These are phyloP conservation scores for Quercus glauca DNA, from an alignment of 306 rosid species.

Conservation along the genomic window DNA sequence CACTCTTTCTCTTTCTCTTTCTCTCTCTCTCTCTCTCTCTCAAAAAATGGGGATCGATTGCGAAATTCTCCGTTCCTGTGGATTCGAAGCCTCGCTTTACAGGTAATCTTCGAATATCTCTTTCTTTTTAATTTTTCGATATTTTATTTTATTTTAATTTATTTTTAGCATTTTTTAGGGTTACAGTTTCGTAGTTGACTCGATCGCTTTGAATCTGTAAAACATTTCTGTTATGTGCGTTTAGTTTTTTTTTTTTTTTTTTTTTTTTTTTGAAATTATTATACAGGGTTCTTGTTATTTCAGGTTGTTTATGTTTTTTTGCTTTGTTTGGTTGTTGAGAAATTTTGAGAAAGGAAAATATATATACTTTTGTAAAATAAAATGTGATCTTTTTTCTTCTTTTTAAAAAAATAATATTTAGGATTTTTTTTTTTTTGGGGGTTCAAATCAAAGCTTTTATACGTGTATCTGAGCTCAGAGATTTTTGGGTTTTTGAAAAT, in stretches of 20 bases:
- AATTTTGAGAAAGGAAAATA: background rate
- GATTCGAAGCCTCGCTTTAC: constrained; percentile 4
- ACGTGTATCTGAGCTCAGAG: background rate
- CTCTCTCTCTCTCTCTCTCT: constrained; percentile 3
- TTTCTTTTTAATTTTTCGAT: background rate
- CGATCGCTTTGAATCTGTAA: background rate
- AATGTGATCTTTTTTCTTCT: background rate
- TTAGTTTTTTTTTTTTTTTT: background rate
- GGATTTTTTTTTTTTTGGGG: background rate
- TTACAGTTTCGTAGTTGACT: background rate
- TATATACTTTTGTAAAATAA: background rate
- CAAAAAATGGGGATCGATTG: constrained; percentile 15
- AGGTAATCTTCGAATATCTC: constrained; percentile 22
- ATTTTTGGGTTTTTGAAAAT: background rate
- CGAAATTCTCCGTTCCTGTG: constrained; percentile 15
- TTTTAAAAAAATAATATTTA: background rate
- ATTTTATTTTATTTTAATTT: too few species aligned
- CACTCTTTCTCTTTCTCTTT: background rate
- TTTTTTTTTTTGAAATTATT: background rate
- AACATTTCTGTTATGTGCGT: background rate
- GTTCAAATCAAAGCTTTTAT: background rate
- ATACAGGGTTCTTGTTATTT: background rate
- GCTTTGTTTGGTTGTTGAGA: constrained; percentile 1
- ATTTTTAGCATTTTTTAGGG: background rate
- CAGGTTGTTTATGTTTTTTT: background rate